Evolutionary conservation across 257 asterid genomes (phyloP).

Genomic region (Solanum bulbocastanum): DNA sequence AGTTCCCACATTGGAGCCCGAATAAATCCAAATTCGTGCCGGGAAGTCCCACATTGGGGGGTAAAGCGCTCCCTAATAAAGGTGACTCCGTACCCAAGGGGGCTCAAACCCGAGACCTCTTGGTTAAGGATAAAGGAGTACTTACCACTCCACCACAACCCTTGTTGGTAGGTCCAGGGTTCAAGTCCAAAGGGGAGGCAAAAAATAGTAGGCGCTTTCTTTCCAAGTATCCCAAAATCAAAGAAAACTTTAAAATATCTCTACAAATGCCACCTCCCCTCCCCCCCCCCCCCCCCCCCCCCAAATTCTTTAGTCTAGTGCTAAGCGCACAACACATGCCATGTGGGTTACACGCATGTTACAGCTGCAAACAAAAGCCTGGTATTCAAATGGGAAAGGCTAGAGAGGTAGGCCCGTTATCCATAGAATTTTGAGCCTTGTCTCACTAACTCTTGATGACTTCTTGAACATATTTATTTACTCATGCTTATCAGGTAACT

Average conservation of each 20-base stretch:
- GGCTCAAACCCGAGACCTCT: too few relatives aligned
- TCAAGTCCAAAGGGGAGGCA: neutral
- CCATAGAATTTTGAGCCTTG: neutral
- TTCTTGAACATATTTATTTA: neutral
- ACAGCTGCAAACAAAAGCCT: neutral
- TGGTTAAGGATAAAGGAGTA: too few relatives aligned
- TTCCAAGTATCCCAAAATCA: neutral
- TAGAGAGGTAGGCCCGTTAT: neutral
- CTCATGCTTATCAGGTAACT: conserved; percentile 41
- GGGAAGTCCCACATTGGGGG: too few relatives aligned
- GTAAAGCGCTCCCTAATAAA: too few relatives aligned
- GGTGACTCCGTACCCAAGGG: too few relatives aligned
- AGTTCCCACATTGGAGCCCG: too few relatives aligned
- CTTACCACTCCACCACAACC: too few relatives aligned
- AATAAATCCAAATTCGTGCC: too few relatives aligned
- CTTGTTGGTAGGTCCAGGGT: neutral
- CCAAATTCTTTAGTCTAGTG: neutral
- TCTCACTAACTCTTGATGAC: too few relatives aligned
- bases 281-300: too few relatives aligned
- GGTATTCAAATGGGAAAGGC: neutral
- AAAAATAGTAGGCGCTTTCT: neutral
- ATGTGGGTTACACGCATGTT: neutral
- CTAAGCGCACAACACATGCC: neutral
- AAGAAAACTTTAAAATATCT: neutral
- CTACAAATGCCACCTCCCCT: neutral